Conservation (phyloP, 352 stramenopile genomes). For the Albugo laibachii region DNA sequence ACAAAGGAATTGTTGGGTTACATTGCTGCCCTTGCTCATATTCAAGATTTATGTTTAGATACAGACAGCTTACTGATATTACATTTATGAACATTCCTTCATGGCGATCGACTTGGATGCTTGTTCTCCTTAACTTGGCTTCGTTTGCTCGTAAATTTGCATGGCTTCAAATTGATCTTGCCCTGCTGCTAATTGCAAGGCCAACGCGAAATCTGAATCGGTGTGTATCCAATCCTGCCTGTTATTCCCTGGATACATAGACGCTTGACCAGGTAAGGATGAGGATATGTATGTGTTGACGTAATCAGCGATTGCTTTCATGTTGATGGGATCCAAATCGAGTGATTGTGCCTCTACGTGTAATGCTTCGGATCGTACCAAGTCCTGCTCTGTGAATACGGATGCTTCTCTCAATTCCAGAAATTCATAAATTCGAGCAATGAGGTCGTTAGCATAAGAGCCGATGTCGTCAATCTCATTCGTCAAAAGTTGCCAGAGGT, state of each 20-base stretch:
- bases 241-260: slow-evolving; percentile 12
- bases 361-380: slow-evolving; percentile 24
- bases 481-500: slow-evolving; percentile 52
- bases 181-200: slow-evolving; percentile 27
- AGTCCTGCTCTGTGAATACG: slow-evolving; percentile 15
- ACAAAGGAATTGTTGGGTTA: no score
- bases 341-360: slow-evolving; percentile 16
- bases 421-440: slow-evolving; percentile 62
- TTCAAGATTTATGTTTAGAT: no score
- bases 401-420: slow-evolving; percentile 44
- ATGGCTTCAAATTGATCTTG: slow-evolving; percentile 49
- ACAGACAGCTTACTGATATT: no score
- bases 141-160: slow-evolving; percentile 34
- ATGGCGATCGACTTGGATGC: slow-evolving; percentile 20
- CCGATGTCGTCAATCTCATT: slow-evolving; percentile 47
- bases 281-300: slow-evolving; percentile 12
- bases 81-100: no score
- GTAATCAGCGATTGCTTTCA: slow-evolving; percentile 8
- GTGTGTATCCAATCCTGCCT: slow-evolving; percentile 13
- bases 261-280: slow-evolving; percentile 14
- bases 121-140: slow-evolving; percentile 22
- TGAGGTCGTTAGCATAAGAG: slow-evolving; percentile 55
- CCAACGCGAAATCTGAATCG: slow-evolving; percentile 36
- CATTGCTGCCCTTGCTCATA: no score
- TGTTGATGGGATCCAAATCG: slow-evolving; percentile 11